Percentiles rank a stretch among this genome's conserved stretches.
phyloP scores from a whole-genome alignment of 768 basidiomycete genomes.

The Suillus weaverae region DNA sequence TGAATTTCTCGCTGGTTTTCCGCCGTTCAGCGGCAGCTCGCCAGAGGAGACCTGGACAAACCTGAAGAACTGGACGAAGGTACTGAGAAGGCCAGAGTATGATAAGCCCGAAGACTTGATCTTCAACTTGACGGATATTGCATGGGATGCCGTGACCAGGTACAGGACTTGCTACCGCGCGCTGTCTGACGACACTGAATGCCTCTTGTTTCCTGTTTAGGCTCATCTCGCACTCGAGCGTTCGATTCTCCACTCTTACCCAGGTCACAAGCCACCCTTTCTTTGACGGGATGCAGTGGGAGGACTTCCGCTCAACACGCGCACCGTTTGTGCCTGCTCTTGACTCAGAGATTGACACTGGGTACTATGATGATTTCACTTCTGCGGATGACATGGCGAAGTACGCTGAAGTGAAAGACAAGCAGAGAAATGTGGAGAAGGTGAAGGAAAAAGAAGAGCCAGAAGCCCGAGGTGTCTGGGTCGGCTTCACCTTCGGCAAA shows the following conservation, averaged over 20 bases:
- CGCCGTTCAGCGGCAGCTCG: conserved; percentile 93
- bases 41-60: conserved; percentile 99
- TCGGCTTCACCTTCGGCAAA: conserved; percentile 90
- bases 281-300: conserved; percentile 77
- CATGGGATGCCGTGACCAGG: conserved; percentile 94
- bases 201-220: conserved; percentile 35
- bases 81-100: conserved; percentile 89
- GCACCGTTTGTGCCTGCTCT: conserved; percentile 95
- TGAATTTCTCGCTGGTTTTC: conserved; percentile 96
- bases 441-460: conserved; percentile 87
- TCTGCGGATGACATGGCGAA: conserved; percentile 95
- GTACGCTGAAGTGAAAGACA: conserved; percentile 97
- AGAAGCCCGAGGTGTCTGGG: conserved; percentile 77
- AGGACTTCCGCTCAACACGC: conserved; percentile 66
- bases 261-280: conserved; percentile 81
- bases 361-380: conserved; percentile 92
- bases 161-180: conserved; percentile 30
- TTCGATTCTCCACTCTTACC: conserved; percentile 71
- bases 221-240: conserved; percentile 83
- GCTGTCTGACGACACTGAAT: conserved; percentile 6
- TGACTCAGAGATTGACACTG: conserved; percentile 92
- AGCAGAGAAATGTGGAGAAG: conserved; percentile 90
- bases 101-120: conserved; percentile 95
- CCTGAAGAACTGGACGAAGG: conserved; percentile 95
- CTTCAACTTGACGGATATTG: conserved; percentile 90